Conservation (phyloP, 192 early-diverging fungal species). For the Entomortierella beljakovae region DNA sequence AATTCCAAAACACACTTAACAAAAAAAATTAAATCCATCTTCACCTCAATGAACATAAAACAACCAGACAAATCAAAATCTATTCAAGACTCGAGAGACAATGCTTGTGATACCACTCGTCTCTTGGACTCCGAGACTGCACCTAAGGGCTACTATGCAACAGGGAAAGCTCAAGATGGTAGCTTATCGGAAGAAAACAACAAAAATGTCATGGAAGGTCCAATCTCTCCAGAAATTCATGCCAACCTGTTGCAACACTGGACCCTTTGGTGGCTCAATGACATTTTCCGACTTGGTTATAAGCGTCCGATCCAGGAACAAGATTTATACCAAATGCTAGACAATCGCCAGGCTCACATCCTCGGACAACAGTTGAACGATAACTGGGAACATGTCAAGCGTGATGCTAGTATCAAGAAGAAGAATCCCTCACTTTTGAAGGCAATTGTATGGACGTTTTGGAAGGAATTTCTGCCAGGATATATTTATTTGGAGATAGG, state of each 20-base stretch:
- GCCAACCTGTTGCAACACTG: constrained; percentile 22
- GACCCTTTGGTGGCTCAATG: constrained; percentile 43
- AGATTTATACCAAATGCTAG: constrained; percentile 47
- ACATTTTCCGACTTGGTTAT: constrained; percentile 36
- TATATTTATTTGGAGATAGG: constrained; percentile 20
- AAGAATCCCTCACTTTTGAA: constrained; percentile 13
- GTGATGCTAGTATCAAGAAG: not conserved
- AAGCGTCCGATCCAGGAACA: constrained; percentile 32
- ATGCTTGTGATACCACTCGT: not conserved
- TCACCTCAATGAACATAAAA: not conserved
- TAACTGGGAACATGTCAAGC: constrained; percentile 20
- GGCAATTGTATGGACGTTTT: constrained; percentile 13
- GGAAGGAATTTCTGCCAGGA: constrained; percentile 6
- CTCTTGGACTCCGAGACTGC: not conserved
- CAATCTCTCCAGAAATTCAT: constrained; percentile 32
- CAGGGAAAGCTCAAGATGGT: not conserved
- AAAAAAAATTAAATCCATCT: no score
- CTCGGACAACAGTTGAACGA: constrained; percentile 1
- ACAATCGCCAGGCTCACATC: constrained; percentile 14
- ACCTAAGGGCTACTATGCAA: not conserved
- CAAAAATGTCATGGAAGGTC: not conserved
- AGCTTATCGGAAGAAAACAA: not conserved
- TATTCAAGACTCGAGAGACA: not conserved
- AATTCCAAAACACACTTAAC: not conserved
- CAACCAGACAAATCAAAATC: not conserved